These are phyloP conservation scores for Fusarium sarcochroum DNA, from an alignment of 2,329 filamentous ascomycete genomes.

Conservation along the genomic window DNA sequence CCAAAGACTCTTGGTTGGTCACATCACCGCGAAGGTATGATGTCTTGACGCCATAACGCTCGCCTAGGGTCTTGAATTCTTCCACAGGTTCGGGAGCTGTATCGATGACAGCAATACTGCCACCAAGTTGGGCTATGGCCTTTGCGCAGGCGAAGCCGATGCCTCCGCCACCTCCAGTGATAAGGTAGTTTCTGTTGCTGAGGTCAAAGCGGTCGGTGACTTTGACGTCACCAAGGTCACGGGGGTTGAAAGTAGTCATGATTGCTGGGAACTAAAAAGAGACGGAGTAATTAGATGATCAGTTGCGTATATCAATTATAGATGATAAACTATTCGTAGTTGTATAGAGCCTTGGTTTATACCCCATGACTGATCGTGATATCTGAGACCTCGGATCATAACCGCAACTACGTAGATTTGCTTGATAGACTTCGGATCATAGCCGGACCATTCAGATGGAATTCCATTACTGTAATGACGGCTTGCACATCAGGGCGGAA, in stretches of 20 bases:
- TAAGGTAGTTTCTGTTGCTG: neutral
- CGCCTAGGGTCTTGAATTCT: neutral
- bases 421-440: too few relatives aligned
- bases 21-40: neutral
- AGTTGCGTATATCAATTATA: neutral
- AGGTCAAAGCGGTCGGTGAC: slow-evolving; percentile 3
- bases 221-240: neutral
- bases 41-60: neutral
- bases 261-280: neutral
- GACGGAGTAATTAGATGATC: neutral
- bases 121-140: neutral
- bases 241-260: slow-evolving; percentile 3
- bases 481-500: too few relatives aligned
- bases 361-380: too few relatives aligned
- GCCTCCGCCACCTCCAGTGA: slow-evolving; percentile 1
- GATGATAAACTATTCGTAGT: neutral
- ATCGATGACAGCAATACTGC: neutral
- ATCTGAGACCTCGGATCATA: too few relatives aligned
- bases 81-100: neutral
- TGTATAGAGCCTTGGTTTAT: too few relatives aligned
- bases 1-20: neutral
- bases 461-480: too few relatives aligned
- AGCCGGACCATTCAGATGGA: too few relatives aligned
- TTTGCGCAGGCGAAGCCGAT: slow-evolving; percentile 4
- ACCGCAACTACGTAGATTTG: too few relatives aligned